Conservation (phyloP, 768 basidiomycete species). For the Kwoniella sp. region DNA sequence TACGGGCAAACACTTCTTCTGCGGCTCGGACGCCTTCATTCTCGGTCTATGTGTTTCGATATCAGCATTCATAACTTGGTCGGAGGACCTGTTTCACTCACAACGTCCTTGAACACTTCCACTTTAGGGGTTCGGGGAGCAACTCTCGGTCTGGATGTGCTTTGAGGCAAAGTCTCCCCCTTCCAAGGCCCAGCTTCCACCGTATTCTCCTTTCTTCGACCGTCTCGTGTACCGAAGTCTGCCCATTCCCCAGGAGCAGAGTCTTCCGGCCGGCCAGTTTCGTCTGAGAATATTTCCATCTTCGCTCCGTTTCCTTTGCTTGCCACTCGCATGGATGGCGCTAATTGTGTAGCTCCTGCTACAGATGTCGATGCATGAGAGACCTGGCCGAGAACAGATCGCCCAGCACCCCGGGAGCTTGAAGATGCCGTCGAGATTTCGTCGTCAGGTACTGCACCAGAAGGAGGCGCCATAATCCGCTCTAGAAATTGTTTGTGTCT, state of each 20-base stretch:
- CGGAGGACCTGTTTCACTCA: slow-evolving; percentile 28
- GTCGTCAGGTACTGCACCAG: slow-evolving; percentile 44
- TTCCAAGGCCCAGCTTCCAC: slow-evolving; percentile 57
- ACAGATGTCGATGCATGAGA: slow-evolving; percentile 56
- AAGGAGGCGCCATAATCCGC: slow-evolving; percentile 60
- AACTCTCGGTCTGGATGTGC: slow-evolving; percentile 38
- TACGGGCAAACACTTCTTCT: slow-evolving; percentile 52
- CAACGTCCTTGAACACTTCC: slow-evolving; percentile 59
- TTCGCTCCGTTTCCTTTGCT: slow-evolving; percentile 48
- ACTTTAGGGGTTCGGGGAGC: slow-evolving; percentile 56
- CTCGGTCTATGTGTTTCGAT: slow-evolving; percentile 23
- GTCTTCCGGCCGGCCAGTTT: slow-evolving; percentile 36
- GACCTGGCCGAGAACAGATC: slow-evolving; percentile 44
- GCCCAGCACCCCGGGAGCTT: slow-evolving; percentile 30
- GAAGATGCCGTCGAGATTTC: slow-evolving; percentile 25
- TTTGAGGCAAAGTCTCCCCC: slow-evolving; percentile 58
- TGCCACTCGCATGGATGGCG: slow-evolving; percentile 31
- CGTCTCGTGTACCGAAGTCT: slow-evolving; percentile 58
- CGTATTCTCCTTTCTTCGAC: slow-evolving; percentile 58
- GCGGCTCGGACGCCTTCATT: slow-evolving; percentile 39
- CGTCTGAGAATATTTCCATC: slow-evolving; percentile 55
- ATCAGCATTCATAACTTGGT: background rate
- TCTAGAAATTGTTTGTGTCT: slow-evolving; percentile 76
- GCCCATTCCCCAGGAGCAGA: slow-evolving; percentile 55
- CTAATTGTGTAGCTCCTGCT: slow-evolving; percentile 38